Evolutionary conservation across 2,329 filamentous ascomycete species (phyloP).

Genomic region (Metarhizium anisopliae): DNA sequence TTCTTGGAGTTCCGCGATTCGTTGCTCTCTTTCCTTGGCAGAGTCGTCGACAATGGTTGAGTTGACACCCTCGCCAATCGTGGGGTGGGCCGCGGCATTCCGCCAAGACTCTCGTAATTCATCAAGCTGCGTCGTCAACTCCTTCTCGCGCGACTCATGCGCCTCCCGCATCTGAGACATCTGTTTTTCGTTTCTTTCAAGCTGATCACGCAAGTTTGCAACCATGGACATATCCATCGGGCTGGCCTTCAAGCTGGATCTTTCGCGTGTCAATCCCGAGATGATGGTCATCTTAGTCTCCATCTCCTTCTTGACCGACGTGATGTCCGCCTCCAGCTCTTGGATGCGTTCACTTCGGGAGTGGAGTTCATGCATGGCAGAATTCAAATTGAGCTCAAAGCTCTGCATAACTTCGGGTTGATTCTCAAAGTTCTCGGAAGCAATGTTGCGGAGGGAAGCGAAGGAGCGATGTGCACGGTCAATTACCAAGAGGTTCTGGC

Average conservation of each 20-base stretch:
- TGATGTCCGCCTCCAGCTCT: constrained; percentile 76
- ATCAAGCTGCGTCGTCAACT: constrained; percentile 64
- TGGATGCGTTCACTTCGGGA: constrained; percentile 81
- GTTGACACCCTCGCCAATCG: constrained; percentile 11
- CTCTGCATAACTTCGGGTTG: constrained; percentile 80
- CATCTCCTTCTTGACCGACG: constrained; percentile 86
- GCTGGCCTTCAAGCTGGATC: constrained; percentile 75
- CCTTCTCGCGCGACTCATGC: constrained; percentile 65
- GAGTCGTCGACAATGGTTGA: constrained; percentile 18
- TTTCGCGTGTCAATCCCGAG: constrained; percentile 82
- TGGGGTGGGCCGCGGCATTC: constrained; percentile 11
- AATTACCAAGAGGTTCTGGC: constrained; percentile 76
- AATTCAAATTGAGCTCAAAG: constrained; percentile 85
- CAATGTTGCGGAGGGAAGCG: constrained; percentile 80
- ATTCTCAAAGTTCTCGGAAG: constrained; percentile 73
- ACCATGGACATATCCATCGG: constrained; percentile 90
- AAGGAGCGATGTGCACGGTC: constrained; percentile 91
- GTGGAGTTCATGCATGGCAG: constrained; percentile 88
- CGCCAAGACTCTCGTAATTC: constrained; percentile 50
- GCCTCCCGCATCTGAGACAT: constrained; percentile 64
- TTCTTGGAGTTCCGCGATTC: constrained; percentile 56
- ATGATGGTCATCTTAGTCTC: constrained; percentile 96
- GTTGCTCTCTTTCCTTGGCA: constrained; percentile 25
- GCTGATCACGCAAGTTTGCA: constrained; percentile 75
- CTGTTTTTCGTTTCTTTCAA: constrained; percentile 77